Conservation (phyloP, 306 rosid species). For the Phaseolus lunatus region DNA sequence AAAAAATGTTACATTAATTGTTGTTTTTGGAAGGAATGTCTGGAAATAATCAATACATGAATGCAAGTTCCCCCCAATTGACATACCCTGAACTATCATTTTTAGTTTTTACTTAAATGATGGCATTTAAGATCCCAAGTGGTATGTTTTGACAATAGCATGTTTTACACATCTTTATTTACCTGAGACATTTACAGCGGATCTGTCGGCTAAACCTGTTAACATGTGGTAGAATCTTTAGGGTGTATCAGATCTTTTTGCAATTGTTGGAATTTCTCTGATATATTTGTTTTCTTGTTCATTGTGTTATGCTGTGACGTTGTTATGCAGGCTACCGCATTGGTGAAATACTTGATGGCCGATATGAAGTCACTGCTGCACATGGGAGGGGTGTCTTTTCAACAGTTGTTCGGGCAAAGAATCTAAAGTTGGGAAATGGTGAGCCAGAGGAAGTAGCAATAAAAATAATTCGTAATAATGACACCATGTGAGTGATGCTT, state of each 20-base stretch:
- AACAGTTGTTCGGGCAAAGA: slow-evolving; percentile 92
- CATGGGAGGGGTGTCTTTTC: slow-evolving; percentile 99
- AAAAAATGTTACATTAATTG: neutral
- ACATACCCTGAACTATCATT: too few relatives aligned
- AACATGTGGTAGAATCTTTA: neutral
- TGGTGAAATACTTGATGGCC: slow-evolving; percentile 94
- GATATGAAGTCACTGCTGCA: slow-evolving; percentile 94
- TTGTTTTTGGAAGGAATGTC: slow-evolving; percentile 19
- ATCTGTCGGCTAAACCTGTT: slow-evolving; percentile 1
- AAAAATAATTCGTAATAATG: slow-evolving; percentile 94
- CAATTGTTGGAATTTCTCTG: slow-evolving; percentile 8
- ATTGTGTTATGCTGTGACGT: slow-evolving; percentile 31
- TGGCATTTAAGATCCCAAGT: neutral
- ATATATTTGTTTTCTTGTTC: slow-evolving; percentile 16
- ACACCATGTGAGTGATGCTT: slow-evolving; percentile 79
- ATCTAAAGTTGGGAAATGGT: slow-evolving; percentile 73
- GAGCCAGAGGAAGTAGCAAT: slow-evolving; percentile 98
- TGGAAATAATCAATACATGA: too few relatives aligned
- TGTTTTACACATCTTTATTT: neutral
- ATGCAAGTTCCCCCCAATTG: too few relatives aligned
- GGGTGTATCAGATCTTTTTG: neutral
- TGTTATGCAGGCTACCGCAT: slow-evolving; percentile 76
- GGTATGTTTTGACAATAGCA: slow-evolving; percentile 2
- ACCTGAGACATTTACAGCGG: neutral
- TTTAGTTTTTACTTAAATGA: neutral